Base-by-base conservation (phyloP, 2,329 filamentous ascomycete genomes). In the Sporothrix mexicana region DNA sequence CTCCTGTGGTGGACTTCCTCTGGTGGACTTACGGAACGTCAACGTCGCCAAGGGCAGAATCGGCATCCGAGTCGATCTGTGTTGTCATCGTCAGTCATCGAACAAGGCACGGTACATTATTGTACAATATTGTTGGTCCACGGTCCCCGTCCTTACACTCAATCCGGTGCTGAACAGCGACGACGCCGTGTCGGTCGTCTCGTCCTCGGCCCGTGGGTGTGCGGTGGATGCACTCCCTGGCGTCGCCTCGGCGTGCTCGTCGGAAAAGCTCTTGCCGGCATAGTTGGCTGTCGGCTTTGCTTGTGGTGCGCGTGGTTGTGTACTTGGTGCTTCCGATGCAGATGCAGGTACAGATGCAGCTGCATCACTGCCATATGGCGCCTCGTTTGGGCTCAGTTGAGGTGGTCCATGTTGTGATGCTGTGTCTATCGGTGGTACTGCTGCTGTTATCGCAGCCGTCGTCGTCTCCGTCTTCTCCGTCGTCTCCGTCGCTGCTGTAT, bases 81-180 rank as follows among this genome's bases (percentile, higher is more conserved):
- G 41, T 43, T 43, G 62, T n/a, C n/a, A n/a, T n/a, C n/a, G n/a
- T n/a, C n/a, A n/a, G n/a, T n/a, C n/a, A n/a, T n/a, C n/a, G n/a
- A n/a, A n/a, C n/a, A n/a, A n/a, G n/a, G n/a, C n/a, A n/a, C n/a
- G n/a, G n/a, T n/a, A n/a, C n/a, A n/a, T n/a, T n/a, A n/a, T n/a
- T n/a, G n/a, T n/a, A n/a, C n/a, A n/a, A n/a, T n/a, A n/a, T n/a
- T n/a, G n/a, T n/a, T n/a, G n/a, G n/a, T n/a, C n/a, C n/a, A n/a
- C n/a, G n/a, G n/a, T n/a, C n/a, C n/a, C n/a, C n/a, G n/a, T n/a
- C n/a, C n/a, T n/a, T n/a, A 76, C 73, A 47, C 75, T 75, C 51
- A 76, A 36, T 1, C 75, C 75, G 0, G 75, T 76, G 68, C 72
- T 75, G 8, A 75, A 76, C 23, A 70, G 6, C 12, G 74, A 74